phyloP scores from a whole-genome alignment of 176 grass and related monocot genomes.

The Oropetium thomaeum region DNA sequence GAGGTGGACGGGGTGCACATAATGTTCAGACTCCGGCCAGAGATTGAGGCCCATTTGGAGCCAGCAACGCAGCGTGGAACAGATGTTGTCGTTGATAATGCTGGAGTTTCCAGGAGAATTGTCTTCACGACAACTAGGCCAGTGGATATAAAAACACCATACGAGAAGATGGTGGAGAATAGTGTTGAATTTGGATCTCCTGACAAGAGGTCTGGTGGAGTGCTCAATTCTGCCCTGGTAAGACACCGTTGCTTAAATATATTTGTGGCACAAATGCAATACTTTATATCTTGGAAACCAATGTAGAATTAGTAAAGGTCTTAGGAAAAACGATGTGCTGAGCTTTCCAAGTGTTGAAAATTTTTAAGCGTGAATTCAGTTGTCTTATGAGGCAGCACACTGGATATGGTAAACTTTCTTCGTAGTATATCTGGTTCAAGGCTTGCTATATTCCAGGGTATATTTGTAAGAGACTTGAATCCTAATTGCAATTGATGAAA shows the following conservation, averaged over 20 bases:
- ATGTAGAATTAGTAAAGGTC: neutral
- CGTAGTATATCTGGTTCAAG: neutral
- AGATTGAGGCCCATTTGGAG: conserved; percentile 28
- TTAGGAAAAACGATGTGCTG: neutral
- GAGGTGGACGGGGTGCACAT: conserved; percentile 96
- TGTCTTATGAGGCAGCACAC: neutral
- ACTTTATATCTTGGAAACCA: neutral
- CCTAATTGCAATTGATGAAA: neutral
- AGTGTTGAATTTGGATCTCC: conserved; percentile 94
- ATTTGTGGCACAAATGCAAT: neutral
- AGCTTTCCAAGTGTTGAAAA: conserved; percentile 3
- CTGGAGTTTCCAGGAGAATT: conserved; percentile 56
- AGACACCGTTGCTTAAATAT: conserved; percentile 10
- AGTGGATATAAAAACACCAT: conserved; percentile 88
- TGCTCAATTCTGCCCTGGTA: conserved; percentile 95
- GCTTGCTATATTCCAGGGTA: neutral
- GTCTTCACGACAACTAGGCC: conserved; percentile 83
- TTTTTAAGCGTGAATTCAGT: neutral
- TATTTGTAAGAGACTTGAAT: conserved; percentile 2
- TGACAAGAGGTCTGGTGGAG: conserved; percentile 77
- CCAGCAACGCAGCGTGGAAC: conserved; percentile 32
- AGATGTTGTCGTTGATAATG: conserved; percentile 41
- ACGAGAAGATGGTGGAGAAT: conserved; percentile 98
- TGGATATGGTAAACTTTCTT: neutral
- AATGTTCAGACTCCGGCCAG: conserved; percentile 75